These are phyloP conservation scores for Mortierella sp. DNA, from an alignment of 371 early-diverging fungal genomes.

Conservation along the genomic window DNA sequence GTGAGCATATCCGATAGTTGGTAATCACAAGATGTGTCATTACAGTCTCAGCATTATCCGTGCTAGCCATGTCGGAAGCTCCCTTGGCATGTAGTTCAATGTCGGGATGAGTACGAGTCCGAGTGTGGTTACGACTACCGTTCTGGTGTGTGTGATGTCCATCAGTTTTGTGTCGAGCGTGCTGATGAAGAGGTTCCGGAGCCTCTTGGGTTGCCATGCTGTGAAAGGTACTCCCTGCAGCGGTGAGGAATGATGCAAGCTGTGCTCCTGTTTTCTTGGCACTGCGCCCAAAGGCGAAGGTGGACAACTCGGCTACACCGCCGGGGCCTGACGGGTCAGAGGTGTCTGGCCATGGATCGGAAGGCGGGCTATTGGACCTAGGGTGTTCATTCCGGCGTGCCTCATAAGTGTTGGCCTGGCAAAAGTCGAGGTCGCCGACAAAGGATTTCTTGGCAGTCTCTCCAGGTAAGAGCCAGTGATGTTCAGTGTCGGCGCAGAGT, in stretches of 20 bases:
- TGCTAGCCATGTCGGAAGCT: background rate
- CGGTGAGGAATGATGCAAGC: conserved; percentile 11
- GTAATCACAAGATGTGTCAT: conserved; percentile 18
- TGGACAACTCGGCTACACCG: background rate
- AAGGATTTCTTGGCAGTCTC: conserved; percentile 23
- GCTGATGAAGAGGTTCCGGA: background rate
- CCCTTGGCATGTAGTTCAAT: background rate
- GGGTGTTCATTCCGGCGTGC: background rate
- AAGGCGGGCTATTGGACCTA: background rate
- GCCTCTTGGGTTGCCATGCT: conserved; percentile 3
- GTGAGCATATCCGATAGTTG: conserved; percentile 36
- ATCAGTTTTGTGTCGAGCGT: background rate
- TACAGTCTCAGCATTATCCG: background rate
- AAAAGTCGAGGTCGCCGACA: conserved; percentile 17
- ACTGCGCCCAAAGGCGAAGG: conserved; percentile 6
- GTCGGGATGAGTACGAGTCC: conserved; percentile 10
- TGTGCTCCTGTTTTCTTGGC: conserved; percentile 14
- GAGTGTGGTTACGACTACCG: background rate
- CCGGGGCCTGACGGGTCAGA: background rate
- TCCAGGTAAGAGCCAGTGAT: conserved; percentile 24
- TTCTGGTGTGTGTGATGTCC: background rate
- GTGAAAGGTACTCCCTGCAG: conserved; percentile 19
- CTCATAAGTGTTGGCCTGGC: background rate
- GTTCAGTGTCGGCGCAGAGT: background rate
- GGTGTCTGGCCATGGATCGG: background rate